phyloP scores from a whole-genome alignment of 2,329 filamentous ascomycete species.

The Pseudogymnoascus sp. region DNA sequence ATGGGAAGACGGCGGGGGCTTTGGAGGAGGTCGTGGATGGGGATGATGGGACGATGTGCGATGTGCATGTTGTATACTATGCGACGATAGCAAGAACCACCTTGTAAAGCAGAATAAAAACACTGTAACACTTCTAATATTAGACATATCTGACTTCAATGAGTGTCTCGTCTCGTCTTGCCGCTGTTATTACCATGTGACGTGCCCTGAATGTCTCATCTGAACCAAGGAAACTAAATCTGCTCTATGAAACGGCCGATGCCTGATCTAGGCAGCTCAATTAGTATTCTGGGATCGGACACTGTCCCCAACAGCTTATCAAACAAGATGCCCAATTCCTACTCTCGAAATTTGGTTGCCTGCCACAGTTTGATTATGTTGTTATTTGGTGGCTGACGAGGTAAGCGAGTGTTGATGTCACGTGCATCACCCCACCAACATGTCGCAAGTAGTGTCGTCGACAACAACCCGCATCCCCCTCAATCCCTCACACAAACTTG shows the following conservation, averaged over 20 bases:
- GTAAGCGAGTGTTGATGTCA: neutral
- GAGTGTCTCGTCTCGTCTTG: neutral
- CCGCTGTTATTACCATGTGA: neutral
- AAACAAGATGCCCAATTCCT: neutral
- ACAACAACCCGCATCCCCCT: slow-evolving; percentile 9
- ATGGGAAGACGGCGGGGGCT: slow-evolving; percentile 2
- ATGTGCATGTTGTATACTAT: slow-evolving; percentile 5
- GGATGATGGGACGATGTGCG: neutral
- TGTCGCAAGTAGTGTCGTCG: slow-evolving; percentile 8
- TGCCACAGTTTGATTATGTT: neutral
- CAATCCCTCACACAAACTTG: slow-evolving; percentile 9
- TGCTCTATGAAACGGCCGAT: neutral
- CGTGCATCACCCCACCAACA: slow-evolving; percentile 6
- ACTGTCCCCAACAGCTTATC: neutral
- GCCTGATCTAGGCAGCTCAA: neutral
- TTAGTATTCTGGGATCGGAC: too few species aligned
- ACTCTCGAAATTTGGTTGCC: neutral
- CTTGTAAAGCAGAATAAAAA: slow-evolving; percentile 6
- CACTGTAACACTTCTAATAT: slow-evolving; percentile 2
- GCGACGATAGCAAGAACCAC: neutral
- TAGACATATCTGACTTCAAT: neutral
- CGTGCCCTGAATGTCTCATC: neutral
- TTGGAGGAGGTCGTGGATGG: neutral
- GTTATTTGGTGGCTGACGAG: slow-evolving; percentile 5
- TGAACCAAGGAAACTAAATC: neutral